Evolutionary conservation across 495 filamentous ascomycete species (phyloP), one percentile per base, ranked within the genome.

Genomic region (Xylaria curta): DNA sequence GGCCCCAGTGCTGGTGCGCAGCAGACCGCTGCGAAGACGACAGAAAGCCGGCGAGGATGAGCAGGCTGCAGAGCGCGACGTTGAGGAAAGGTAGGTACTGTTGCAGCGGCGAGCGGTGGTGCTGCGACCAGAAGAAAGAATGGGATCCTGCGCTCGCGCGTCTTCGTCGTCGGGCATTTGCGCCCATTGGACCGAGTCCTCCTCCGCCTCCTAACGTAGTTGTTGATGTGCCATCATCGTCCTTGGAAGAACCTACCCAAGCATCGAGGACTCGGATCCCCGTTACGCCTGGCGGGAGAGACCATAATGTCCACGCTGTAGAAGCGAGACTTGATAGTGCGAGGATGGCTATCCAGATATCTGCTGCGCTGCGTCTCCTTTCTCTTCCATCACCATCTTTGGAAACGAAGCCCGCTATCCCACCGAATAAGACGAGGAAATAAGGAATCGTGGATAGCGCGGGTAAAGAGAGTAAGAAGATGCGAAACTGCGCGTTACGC

Each of bases 401-500:
- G 3, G 58, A 60, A 2, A 60, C 17, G 42, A 26, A 7, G 0
- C 36, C 15, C 21, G 47, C 40, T 4, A 70, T 17, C 0, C 28
- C 42, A 0, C 4, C 74, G 36, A 89, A 71, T 12, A 92, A 74
- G 26, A 85, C 73, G 33, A 87, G 79, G 21, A 91, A 38, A 74
- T 90, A 92, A 10, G 87, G 81, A 7, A 86, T 58, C 2, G 82
- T 72, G 67, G 86, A 81, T 38, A 89, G 56, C 49, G 87, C 63
- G 31, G 91, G 88, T 44, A 94, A 80, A 13, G 75, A 74, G 72
- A 91, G 84, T 71, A 94, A 90, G 36, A 87, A 69, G 61, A 82
- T 74, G 66, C 80, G 85, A 82, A 91, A 93, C 73, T 87, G 81
- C 13, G 80, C 82, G 78, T 92, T 92, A 65, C 86, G 86, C 28